These are phyloP conservation scores for Podospora fimiseda DNA, from an alignment of 495 filamentous ascomycete species.

Conservation along the genomic window DNA sequence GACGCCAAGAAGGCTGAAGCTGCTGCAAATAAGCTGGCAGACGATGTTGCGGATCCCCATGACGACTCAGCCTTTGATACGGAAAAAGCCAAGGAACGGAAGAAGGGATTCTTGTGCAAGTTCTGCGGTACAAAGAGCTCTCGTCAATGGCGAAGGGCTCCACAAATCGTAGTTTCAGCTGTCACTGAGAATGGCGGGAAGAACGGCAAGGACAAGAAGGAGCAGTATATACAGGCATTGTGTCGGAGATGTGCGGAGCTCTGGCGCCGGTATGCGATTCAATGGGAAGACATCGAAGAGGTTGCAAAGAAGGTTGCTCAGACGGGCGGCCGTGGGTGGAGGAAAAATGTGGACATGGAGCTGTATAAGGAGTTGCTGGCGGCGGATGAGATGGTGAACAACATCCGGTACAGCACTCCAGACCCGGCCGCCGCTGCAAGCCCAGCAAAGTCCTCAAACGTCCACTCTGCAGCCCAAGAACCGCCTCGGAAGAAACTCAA, in stretches of 20 bases:
- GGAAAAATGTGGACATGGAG: slow-evolving; percentile 85
- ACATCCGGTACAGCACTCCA: slow-evolving; percentile 34
- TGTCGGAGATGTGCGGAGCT: slow-evolving; percentile 84
- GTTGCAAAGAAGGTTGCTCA: slow-evolving; percentile 81
- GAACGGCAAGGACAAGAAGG: slow-evolving; percentile 64
- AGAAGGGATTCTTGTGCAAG: slow-evolving; percentile 87
- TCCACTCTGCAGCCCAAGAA: slow-evolving; percentile 19
- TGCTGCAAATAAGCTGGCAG: slow-evolving; percentile 66
- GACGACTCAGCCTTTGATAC: slow-evolving; percentile 97
- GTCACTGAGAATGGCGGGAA: slow-evolving; percentile 60
- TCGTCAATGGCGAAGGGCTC: slow-evolving; percentile 87
- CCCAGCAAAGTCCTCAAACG: slow-evolving; percentile 23
- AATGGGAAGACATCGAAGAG: slow-evolving; percentile 94
- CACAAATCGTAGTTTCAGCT: slow-evolving; percentile 66
- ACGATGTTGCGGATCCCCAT: slow-evolving; percentile 86
- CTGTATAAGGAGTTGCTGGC: slow-evolving; percentile 67
- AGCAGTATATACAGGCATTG: slow-evolving; percentile 72
- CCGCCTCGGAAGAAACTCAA: slow-evolving; percentile 55
- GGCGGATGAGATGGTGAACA: slow-evolving; percentile 44
- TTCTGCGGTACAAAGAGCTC: slow-evolving; percentile 77
- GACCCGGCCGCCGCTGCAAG: slow-evolving; percentile 41
- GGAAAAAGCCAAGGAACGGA: slow-evolving; percentile 71
- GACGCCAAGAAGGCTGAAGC: slow-evolving; percentile 61
- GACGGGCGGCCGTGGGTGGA: slow-evolving; percentile 78
- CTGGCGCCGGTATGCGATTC: slow-evolving; percentile 92